Evolutionary conservation across 768 basidiomycete species (phyloP).

Genomic region (Phanerochaete carnosa): DNA sequence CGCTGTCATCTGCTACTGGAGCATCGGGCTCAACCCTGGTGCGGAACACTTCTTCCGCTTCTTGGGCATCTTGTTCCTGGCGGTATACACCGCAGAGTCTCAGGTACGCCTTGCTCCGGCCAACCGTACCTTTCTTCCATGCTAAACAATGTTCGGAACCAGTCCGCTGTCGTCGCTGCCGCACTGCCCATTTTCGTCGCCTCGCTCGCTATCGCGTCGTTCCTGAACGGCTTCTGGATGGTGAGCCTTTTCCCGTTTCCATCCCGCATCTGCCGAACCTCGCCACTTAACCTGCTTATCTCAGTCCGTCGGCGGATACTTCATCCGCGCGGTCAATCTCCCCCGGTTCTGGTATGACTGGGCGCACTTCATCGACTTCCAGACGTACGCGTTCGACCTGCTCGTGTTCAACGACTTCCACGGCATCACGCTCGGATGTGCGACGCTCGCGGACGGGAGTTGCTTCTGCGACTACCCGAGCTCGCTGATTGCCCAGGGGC

Average conservation of each 20-base stretch:
- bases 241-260: slow-evolving; percentile 31
- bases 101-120: slow-evolving; percentile 29
- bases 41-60: slow-evolving; percentile 51
- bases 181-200: slow-evolving; percentile 58
- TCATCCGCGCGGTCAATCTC: slow-evolving; percentile 49
- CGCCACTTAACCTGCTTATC: neutral
- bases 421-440: slow-evolving; percentile 43
- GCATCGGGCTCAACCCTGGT: slow-evolving; percentile 49
- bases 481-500: slow-evolving; percentile 32
- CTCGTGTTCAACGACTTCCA: slow-evolving; percentile 43
- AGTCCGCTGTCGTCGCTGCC: slow-evolving; percentile 42
- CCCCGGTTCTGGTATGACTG: slow-evolving; percentile 59
- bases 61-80: slow-evolving; percentile 50
- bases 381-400: slow-evolving; percentile 28
- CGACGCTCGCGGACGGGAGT: slow-evolving; percentile 28
- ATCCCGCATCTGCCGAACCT: neutral
- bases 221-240: slow-evolving; percentile 60
- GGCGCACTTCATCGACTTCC: slow-evolving; percentile 54
- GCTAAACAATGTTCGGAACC: neutral
- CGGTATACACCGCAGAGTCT: slow-evolving; percentile 49
- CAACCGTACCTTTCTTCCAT: neutral
- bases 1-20: slow-evolving; percentile 49
- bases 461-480: slow-evolving; percentile 52
- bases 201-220: slow-evolving; percentile 51
- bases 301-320: slow-evolving; percentile 23